Percentiles rank a stretch among this genome's conserved stretches.
Evolutionary conservation across 768 basidiomycete species (phyloP).

Genomic region (Leccinum uliginosum): DNA sequence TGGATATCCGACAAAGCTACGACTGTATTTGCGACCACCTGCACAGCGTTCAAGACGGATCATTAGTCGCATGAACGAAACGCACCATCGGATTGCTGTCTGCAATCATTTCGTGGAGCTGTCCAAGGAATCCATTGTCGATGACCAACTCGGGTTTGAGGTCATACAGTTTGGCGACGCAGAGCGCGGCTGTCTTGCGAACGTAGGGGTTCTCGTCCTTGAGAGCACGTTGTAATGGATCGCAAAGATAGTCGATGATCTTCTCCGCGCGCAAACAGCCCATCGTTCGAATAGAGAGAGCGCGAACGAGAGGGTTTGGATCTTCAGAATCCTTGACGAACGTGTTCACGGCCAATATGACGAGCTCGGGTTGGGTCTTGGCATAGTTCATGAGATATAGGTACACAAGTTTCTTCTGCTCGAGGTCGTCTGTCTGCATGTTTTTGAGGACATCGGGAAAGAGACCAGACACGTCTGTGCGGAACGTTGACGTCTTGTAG

Average conservation of each 20-base stretch:
- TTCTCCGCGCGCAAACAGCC: constrained; percentile 95
- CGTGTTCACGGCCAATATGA: constrained; percentile 98
- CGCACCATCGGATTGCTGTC: constrained; percentile 96
- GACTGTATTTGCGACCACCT: constrained; percentile 98
- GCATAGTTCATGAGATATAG: constrained; percentile 99
- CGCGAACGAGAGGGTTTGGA: constrained; percentile 93
- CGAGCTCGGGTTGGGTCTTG: constrained; percentile 97
- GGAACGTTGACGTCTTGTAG: constrained; percentile 5
- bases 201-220: constrained; percentile 98
- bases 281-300: constrained; percentile 97
- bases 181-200: constrained; percentile 94
- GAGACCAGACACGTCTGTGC: constrained; percentile 80
- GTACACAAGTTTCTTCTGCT: constrained; percentile 99
- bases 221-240: constrained; percentile 87
- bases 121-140: constrained; percentile 90
- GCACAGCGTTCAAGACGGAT: not conserved
- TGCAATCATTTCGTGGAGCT: constrained; percentile 86
- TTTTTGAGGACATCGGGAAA: constrained; percentile 99
- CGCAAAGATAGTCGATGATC: constrained; percentile 98
- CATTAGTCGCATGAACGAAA: constrained; percentile 1
- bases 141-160: constrained; percentile 93
- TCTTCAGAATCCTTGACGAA: constrained; percentile 98
- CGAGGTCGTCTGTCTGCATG: constrained; percentile 99
- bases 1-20: constrained; percentile 93
- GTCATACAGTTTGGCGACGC: constrained; percentile 97